Evolutionary conservation across 192 early-diverging fungal species (phyloP).

Genomic region (Chytriomyces sp.): DNA sequence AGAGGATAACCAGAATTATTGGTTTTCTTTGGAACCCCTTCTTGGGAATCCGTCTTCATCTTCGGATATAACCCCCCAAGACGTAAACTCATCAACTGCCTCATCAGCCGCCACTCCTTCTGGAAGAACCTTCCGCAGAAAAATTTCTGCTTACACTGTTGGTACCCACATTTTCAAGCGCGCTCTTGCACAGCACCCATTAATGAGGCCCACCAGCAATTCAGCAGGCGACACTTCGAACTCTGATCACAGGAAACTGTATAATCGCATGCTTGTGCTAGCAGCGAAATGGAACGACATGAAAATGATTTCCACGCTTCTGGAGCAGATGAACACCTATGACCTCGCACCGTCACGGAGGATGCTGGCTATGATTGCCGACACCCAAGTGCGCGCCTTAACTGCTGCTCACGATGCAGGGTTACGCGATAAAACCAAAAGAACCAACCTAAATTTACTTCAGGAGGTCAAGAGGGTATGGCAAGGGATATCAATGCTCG

Average conservation of each 20-base stretch:
- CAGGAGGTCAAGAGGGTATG: no score
- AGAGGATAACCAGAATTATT: background rate
- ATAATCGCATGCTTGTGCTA: background rate
- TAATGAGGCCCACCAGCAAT: background rate
- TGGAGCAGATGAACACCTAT: background rate
- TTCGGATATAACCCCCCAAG: no score
- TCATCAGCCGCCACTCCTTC: background rate
- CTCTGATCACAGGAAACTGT: background rate
- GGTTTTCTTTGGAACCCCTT: no score
- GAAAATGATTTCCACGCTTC: background rate
- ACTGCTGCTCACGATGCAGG: no score
- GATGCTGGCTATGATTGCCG: no score
- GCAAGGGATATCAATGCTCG: no score
- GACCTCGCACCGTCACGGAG: no score
- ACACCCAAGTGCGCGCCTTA: no score
- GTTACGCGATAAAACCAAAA: no score
- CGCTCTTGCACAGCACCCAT: background rate
- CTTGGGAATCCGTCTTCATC: no score
- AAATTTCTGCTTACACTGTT: background rate
- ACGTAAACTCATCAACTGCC: background rate
- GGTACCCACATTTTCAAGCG: background rate
- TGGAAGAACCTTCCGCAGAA: background rate
- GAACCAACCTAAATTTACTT: no score
- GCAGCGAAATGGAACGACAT: background rate
- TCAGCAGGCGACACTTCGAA: background rate